A percentile compares a stretch with the other conserved stretches of the same genome.
These are phyloP conservation scores for Pseudocercospora fijiensis DNA, from an alignment of 2,329 filamentous ascomycete species.

Conservation along the genomic window DNA sequence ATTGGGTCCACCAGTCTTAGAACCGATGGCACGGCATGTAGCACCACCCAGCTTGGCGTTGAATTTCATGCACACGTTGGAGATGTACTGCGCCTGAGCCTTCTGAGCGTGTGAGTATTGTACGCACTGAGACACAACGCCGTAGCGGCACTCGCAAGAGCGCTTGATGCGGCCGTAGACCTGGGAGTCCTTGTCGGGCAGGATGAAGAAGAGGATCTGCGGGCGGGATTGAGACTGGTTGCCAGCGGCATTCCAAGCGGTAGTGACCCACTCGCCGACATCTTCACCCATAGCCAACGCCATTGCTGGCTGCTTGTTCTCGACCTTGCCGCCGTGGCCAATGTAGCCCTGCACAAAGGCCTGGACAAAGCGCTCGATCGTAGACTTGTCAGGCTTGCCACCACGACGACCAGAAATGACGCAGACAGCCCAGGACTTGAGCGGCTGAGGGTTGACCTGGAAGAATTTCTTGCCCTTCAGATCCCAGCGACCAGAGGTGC, in stretches of 20 bases:
- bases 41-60: constrained; percentile 91
- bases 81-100: constrained; percentile 77
- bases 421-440: constrained; percentile 75
- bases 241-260: constrained; percentile 56
- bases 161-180: constrained; percentile 87
- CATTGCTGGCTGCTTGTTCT: constrained; percentile 48
- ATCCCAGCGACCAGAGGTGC: constrained; percentile 77
- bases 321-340: constrained; percentile 60
- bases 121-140: constrained; percentile 81
- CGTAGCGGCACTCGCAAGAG: constrained; percentile 78
- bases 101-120: constrained; percentile 67
- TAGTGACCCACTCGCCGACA: constrained; percentile 35
- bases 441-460: constrained; percentile 55
- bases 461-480: constrained; percentile 78
- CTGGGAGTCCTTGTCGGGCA: constrained; percentile 68
- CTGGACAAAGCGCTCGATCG: constrained; percentile 55
- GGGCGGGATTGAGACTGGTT: constrained; percentile 58
- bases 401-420: constrained; percentile 60
- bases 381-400: constrained; percentile 43
- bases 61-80: constrained; percentile 94
- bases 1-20: constrained; percentile 35
- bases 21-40: constrained; percentile 57
- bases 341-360: constrained; percentile 63
- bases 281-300: constrained; percentile 38
- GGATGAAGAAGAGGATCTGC: constrained; percentile 76